Percentiles rank a stretch among this genome's conserved stretches.
Conservation (phyloP, 2,329 filamentous ascomycete species). For the Fusarium anguioides region DNA sequence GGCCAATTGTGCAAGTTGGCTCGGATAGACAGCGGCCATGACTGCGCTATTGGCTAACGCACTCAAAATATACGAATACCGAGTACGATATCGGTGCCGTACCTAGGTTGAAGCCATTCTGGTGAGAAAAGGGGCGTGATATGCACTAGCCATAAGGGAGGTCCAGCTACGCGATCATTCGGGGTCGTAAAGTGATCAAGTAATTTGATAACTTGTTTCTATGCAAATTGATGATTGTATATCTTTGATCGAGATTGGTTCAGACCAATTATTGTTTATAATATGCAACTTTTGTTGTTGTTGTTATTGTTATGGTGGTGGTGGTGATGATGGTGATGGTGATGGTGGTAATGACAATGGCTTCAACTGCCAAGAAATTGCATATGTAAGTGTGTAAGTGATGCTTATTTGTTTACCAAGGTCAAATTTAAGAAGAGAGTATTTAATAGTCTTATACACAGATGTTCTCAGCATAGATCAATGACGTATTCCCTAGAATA, state of each 20-base stretch:
- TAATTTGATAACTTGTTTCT: not conserved
- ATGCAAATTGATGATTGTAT: not conserved
- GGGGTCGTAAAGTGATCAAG: not conserved
- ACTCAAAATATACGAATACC: not conserved
- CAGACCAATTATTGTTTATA: not conserved
- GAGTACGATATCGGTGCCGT: not conserved
- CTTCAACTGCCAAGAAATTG: not conserved
- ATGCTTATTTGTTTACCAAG: not conserved
- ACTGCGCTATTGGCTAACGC: not conserved
- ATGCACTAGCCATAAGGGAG: not conserved
- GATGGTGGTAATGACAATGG: not conserved
- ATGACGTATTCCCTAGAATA: not conserved
- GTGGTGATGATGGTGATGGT: no score
- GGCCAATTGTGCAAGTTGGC: not conserved
- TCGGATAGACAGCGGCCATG: not conserved
- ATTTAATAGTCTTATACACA: not conserved
- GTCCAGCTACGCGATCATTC: not conserved
- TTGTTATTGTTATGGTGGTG: no score
- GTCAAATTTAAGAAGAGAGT: not conserved
- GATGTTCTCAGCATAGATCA: not conserved
- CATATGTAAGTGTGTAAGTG: not conserved
- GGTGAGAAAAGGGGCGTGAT: not conserved
- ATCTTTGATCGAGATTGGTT: not conserved
- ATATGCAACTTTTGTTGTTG: not conserved
- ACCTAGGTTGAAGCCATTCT: not conserved